Evolutionary conservation across 2,329 filamentous ascomycete genomes (phyloP), one percentile per base, ranked within the genome.

Genomic region (Exophiala bonariae): DNA sequence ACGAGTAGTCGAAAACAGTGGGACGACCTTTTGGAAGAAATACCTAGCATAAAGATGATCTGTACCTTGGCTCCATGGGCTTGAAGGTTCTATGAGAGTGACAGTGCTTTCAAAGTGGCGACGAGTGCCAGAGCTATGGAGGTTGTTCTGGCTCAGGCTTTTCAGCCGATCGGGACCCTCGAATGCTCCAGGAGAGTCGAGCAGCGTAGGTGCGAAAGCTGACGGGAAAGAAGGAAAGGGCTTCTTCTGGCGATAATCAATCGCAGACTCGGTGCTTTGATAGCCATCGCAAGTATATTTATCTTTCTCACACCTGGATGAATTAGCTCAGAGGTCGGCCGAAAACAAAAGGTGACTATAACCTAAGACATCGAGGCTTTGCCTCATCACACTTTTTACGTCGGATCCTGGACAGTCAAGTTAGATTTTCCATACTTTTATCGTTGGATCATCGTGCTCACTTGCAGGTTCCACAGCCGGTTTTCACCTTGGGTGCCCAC

Each of bases 331-430:
- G n/a, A n/a, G n/a, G n/a, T n/a, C n/a, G n/a, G n/a, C n/a, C n/a
- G n/a, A n/a, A n/a, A n/a, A n/a, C n/a, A n/a, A n/a, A n/a, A n/a
- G n/a, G n/a, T n/a, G n/a, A n/a, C n/a, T 42, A 11, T 8, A 33
- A 20, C 23, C 26, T n/a, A 18, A 38, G n/a, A 39, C 44, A 52
- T 18, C 22, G 28, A 26, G 45, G 49, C 19, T 47, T 44, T 28
- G 40, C 37, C 19, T 49, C 45, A 28, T 49, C 49, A 40, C 49
- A 52, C 23, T 49, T 49, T 30, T 49, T 47, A 31, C 35, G 31
- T 8, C 49, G 34, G 9, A 52, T 45, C 23, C 36, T 49, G 41
- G 7, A 17, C 14, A n/a, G 6, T 19, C 26, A n/a, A n/a, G 14
- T 30, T 10, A 16, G 30, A 26, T 26, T 26, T 6, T 6, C 6